Percentiles rank a stretch among this genome's conserved stretches.
These are phyloP conservation scores for Drechslerella stenobrocha DNA, from an alignment of 2,329 filamentous ascomycete species.

Conservation along the genomic window DNA sequence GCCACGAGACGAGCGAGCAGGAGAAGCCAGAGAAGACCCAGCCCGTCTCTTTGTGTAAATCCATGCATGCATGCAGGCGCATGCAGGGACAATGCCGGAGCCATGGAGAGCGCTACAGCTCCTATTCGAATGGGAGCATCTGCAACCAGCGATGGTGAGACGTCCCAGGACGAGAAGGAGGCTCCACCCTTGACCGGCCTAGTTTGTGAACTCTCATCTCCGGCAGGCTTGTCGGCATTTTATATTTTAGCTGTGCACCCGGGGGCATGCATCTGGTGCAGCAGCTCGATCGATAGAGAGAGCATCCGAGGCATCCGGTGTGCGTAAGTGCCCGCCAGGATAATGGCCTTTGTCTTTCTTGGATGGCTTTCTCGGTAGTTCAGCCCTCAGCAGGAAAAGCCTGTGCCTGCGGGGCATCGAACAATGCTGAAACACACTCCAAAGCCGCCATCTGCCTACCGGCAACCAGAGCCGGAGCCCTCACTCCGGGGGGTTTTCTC, in stretches of 20 bases:
- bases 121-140: neutral
- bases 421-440: too few relatives aligned
- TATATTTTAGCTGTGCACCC: neutral
- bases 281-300: too few relatives aligned
- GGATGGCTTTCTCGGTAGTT: too few relatives aligned
- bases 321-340: too few relatives aligned
- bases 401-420: too few relatives aligned
- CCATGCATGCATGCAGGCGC: neutral
- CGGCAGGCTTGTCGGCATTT: neutral
- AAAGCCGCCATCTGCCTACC: too few relatives aligned
- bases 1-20: slow-evolving; percentile 7
- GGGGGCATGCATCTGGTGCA: too few relatives aligned
- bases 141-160: slow-evolving; percentile 3
- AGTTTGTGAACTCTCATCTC: neutral
- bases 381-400: too few relatives aligned
- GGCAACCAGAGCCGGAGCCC: too few relatives aligned
- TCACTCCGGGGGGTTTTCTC: too few relatives aligned
- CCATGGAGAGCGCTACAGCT: neutral
- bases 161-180: neutral
- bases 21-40: neutral
- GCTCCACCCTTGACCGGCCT: slow-evolving; percentile 3
- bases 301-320: too few relatives aligned
- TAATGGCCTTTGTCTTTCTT: too few relatives aligned
- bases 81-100: slow-evolving; percentile 7
- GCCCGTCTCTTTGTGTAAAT: neutral